Percentiles rank a stretch among this genome's conserved stretches.
phyloP scores from a whole-genome alignment of 108 stramenopile genomes.

The Fistulifera solaris region DNA sequence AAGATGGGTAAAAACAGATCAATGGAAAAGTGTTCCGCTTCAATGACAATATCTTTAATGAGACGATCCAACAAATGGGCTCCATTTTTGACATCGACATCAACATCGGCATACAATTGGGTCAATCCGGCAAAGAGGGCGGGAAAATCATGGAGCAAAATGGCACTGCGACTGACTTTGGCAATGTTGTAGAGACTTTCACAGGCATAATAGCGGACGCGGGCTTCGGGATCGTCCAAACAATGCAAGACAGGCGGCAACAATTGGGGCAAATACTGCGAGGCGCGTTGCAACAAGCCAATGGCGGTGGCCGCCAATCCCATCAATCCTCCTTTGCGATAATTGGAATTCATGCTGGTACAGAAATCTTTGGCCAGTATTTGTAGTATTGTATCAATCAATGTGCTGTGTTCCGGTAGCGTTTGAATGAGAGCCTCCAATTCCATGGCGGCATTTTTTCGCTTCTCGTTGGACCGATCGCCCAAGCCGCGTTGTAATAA shows the following conservation, averaged over 20 bases:
- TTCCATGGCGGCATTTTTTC: slow-evolving; percentile 96
- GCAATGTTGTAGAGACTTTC: slow-evolving; percentile 97
- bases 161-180: slow-evolving; percentile 85
- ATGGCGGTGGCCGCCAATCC: slow-evolving; percentile 95
- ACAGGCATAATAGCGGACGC: slow-evolving; percentile 98
- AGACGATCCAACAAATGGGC: slow-evolving; percentile 91
- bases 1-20: slow-evolving; percentile 93
- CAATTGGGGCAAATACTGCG: slow-evolving; percentile 67
- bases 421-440: slow-evolving; percentile 90
- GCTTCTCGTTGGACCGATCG: slow-evolving; percentile 97
- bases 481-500: slow-evolving; percentile 83
- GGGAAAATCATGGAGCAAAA: slow-evolving; percentile 87
- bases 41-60: slow-evolving; percentile 95
- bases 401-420: slow-evolving; percentile 70
- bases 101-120: slow-evolving; percentile 92
- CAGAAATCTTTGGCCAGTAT: slow-evolving; percentile 93
- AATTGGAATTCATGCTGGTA: slow-evolving; percentile 94
- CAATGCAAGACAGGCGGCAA: slow-evolving; percentile 95
- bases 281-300: slow-evolving; percentile 75
- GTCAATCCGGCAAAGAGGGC: slow-evolving; percentile 94
- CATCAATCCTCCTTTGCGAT: slow-evolving; percentile 96
- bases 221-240: slow-evolving; percentile 93
- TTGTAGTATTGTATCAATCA: slow-evolving; percentile 77
- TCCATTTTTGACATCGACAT: slow-evolving; percentile 98
- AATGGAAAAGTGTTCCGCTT: slow-evolving; percentile 85